These are phyloP conservation scores for Actinomortierella wolfii DNA, from an alignment of 371 early-diverging fungal species.

Conservation along the genomic window DNA sequence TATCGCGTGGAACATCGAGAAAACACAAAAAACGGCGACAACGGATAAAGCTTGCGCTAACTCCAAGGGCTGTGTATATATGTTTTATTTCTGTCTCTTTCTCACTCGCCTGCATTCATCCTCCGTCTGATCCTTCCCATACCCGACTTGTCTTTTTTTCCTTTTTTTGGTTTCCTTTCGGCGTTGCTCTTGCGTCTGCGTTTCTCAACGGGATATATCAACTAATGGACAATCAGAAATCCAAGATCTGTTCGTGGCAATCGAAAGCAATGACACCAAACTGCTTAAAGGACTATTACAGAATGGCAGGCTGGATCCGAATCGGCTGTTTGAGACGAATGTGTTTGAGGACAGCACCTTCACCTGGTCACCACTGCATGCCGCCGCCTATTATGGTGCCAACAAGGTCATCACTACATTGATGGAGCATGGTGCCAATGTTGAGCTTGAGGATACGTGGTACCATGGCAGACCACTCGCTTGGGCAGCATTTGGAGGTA, in stretches of 20 bases:
- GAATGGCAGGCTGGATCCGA: conserved; percentile 51
- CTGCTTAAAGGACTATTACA: conserved; percentile 17
- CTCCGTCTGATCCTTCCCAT: no score
- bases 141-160: no score
- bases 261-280: conserved; percentile 39
- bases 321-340: conserved; percentile 59
- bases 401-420: conserved; percentile 67
- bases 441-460: conserved; percentile 87
- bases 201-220: no score
- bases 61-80: no score
- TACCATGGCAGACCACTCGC: conserved; percentile 83
- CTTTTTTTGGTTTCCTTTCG: no score
- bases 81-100: no score
- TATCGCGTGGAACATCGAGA: no score
- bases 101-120: no score
- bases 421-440: conserved; percentile 74
- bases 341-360: conserved; percentile 67
- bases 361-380: conserved; percentile 90
- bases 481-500: conserved; percentile 91
- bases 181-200: no score
- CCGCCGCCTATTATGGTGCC: conserved; percentile 83
- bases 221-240: conserved; percentile 12
- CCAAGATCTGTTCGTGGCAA: conserved; percentile 32
- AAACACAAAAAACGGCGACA: no score
- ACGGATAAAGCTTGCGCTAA: no score